A percentile compares a stretch with the other conserved stretches of the same genome.
phyloP scores from a whole-genome alignment of 768 basidiomycete genomes.

The Auricularia cornea region DNA sequence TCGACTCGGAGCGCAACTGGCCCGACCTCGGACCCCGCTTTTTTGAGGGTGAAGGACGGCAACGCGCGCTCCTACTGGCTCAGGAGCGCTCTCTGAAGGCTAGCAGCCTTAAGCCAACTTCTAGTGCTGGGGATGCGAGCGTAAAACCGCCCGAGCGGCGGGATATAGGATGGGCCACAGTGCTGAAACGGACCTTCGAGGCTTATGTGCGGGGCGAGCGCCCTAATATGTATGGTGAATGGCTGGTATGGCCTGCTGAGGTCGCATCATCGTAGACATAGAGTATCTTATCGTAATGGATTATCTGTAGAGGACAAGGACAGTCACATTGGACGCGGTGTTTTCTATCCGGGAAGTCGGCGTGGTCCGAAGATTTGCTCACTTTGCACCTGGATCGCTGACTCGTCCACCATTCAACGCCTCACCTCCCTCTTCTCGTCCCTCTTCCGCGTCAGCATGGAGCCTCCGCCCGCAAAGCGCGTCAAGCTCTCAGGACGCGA shows the following conservation, averaged over 20 bases:
- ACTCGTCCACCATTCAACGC: background rate
- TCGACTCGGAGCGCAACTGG: slow-evolving; percentile 37
- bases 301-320: too few species aligned
- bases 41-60: slow-evolving; percentile 15
- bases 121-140: background rate
- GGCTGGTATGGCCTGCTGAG: slow-evolving; percentile 23
- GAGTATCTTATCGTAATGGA: background rate
- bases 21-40: slow-evolving; percentile 37
- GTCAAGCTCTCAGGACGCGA: slow-evolving; percentile 67
- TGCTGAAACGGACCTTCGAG: slow-evolving; percentile 41
- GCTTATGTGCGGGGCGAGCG: slow-evolving; percentile 33
- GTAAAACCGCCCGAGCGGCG: slow-evolving; percentile 5
- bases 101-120: background rate
- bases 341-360: background rate
- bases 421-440: background rate
- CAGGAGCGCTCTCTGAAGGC: slow-evolving; percentile 7
- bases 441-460: background rate
- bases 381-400: background rate
- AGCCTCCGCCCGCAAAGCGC: background rate
- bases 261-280: too few species aligned
- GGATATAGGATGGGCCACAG: slow-evolving; percentile 33
- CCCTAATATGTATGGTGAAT: slow-evolving; percentile 40
- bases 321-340: too few species aligned
- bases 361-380: background rate
- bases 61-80: background rate